Evolutionary conservation across 495 filamentous ascomycete species (phyloP), one percentile per base, ranked within the genome.

Genomic region (Trichocladium uniseriatum): DNA sequence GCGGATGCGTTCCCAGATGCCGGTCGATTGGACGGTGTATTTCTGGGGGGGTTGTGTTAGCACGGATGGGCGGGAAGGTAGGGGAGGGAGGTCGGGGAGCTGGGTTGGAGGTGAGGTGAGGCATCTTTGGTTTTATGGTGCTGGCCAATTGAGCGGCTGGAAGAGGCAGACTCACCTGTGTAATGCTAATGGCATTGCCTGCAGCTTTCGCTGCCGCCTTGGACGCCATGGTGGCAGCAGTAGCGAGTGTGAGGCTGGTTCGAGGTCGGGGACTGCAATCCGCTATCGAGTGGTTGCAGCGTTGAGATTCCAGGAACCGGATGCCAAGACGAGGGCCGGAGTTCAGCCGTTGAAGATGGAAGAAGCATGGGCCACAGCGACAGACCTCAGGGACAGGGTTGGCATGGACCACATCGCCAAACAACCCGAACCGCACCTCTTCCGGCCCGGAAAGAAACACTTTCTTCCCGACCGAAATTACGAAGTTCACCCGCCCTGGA

Each of bases 11-110:
- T 89, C 89, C 86, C 90, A 96, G 66, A 96, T 72, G 31, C 94
- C 94, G 7, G 74, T 79, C 24, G 92, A 91, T 57, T 92, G 88
- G 54, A 99, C 75, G n/a, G 90, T 90, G 69, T 97, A 92, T 89
- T 96, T 97, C 92, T 98, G 47, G 21, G 21, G 5, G 6, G 24
- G 22, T 1, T 18, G 19, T n/a, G 22, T 22, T 31, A 40, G 46
- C n/a, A 39, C n/a, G 49, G 16, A 24, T 51, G 29, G 44, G 9
- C 1, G 15, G 24, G 38, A 13, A n/a, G 28, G 43, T 28, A 31
- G 44, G 29, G 18, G 29, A 20, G 34, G 32, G 29, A 22, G 18
- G 32, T n/a, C 19, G 37, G 32, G 48, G 52, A 51, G 19, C n/a
- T n/a, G n/a, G n/a, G n/a, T n/a, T n/a, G n/a, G n/a, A n/a, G n/a